Evolutionary conservation across 2,329 filamentous ascomycete species (phyloP).

Genomic region (Coniochaeta sp.): DNA sequence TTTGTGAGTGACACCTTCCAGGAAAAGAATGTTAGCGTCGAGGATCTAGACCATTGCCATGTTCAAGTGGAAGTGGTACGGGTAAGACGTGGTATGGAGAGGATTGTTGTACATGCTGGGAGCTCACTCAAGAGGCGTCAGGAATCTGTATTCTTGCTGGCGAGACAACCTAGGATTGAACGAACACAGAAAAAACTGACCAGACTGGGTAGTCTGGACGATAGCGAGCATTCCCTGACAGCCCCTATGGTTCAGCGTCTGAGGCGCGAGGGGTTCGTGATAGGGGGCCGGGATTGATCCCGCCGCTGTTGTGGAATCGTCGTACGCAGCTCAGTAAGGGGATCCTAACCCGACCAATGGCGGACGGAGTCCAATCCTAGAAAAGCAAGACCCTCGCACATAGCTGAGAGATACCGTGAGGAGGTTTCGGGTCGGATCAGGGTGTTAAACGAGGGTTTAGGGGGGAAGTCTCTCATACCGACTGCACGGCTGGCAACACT

Average conservation of each 20-base stretch:
- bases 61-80: not conserved
- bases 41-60: not conserved
- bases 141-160: not conserved
- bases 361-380: not conserved
- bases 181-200: no score
- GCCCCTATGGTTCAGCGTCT: no score
- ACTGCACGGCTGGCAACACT: not conserved
- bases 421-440: not conserved
- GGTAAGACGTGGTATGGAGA: not conserved
- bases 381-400: not conserved
- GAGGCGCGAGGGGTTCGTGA: no score
- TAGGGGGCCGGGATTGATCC: not conserved
- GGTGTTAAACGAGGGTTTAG: not conserved
- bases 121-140: not conserved
- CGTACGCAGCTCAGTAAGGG: not conserved
- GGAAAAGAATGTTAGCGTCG: not conserved
- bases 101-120: not conserved
- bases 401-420: not conserved
- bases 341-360: not conserved
- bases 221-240: not conserved
- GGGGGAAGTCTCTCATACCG: not conserved
- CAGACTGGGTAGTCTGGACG: no score
- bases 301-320: not conserved
- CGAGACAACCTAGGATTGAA: not conserved
- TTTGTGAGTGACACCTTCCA: no score